Percentiles rank a stretch among this genome's conserved stretches.
Evolutionary conservation across 345 rosid genomes (phyloP).

Genomic region (Sapria himalayana): DNA sequence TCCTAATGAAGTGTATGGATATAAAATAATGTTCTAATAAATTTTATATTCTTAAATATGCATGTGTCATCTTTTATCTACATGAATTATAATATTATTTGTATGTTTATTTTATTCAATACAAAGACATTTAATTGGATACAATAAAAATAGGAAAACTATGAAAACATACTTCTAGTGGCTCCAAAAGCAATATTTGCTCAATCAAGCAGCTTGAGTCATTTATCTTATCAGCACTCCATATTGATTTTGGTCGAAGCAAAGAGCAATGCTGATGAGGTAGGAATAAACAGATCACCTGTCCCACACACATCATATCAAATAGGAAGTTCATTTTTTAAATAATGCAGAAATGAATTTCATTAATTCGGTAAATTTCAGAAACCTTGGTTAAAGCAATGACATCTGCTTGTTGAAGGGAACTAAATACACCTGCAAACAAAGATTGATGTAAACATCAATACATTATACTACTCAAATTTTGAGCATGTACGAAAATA

Average conservation of each 20-base stretch:
- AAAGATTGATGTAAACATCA: too few relatives aligned
- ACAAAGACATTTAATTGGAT: not conserved
- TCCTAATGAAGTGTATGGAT: too few relatives aligned
- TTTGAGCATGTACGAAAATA: too few relatives aligned
- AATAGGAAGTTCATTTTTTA: constrained; percentile 1
- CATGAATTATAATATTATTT: too few relatives aligned
- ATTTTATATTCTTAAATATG: too few relatives aligned
- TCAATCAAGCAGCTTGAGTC: constrained; percentile 51
- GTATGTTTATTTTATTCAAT: too few relatives aligned
- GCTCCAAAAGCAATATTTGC: constrained; percentile 66
- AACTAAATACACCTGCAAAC: constrained; percentile 32
- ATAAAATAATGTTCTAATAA: too few relatives aligned
- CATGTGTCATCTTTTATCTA: too few relatives aligned
- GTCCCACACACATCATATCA: constrained; percentile 9
- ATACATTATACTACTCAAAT: too few relatives aligned
- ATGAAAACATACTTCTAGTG: constrained; percentile 44
- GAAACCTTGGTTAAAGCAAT: constrained; percentile 57
- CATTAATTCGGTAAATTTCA: not conserved
- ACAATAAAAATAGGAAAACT: not conserved
- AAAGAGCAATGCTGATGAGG: constrained; percentile 38
- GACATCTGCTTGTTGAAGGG: constrained; percentile 45
- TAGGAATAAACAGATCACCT: constrained; percentile 70
- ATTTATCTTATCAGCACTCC: constrained; percentile 51
- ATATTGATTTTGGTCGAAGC: constrained; percentile 62
- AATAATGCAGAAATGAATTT: not conserved